These are phyloP conservation scores for Lanmaoa pseudosensibilis DNA, from an alignment of 768 basidiomycete genomes.

Conservation along the genomic window DNA sequence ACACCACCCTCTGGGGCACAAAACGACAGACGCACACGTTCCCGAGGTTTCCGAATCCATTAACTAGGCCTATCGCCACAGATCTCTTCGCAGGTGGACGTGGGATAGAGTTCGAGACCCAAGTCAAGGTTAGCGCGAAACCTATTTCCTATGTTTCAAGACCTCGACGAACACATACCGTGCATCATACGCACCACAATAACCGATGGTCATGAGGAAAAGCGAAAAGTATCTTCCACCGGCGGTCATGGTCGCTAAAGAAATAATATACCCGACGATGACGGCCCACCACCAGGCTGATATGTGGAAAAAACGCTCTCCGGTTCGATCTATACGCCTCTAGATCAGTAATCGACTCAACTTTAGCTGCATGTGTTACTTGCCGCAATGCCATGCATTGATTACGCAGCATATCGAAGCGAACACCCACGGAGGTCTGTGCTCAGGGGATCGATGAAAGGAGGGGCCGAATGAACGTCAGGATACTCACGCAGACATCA, in stretches of 20 bases:
- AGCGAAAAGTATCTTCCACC: slow-evolving; percentile 58
- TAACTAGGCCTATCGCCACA: slow-evolving; percentile 63
- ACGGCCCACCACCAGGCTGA: slow-evolving; percentile 56
- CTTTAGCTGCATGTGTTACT: not conserved
- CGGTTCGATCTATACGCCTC: slow-evolving; percentile 46
- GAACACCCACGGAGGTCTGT: slow-evolving; percentile 65
- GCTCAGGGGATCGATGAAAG: not conserved
- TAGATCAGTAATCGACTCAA: not conserved
- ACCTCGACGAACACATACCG: not conserved
- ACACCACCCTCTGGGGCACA: not conserved
- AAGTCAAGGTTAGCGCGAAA: slow-evolving; percentile 48
- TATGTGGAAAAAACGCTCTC: slow-evolving; percentile 67
- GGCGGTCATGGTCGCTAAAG: slow-evolving; percentile 48
- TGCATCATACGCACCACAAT: slow-evolving; percentile 35
- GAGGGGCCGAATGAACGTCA: not conserved
- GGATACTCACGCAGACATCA: slow-evolving; percentile 54
- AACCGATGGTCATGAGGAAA: slow-evolving; percentile 64
- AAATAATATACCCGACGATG: slow-evolving; percentile 60
- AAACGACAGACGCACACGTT: slow-evolving; percentile 45
- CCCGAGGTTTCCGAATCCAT: slow-evolving; percentile 59
- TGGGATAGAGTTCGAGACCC: slow-evolving; percentile 62
- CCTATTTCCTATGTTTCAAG: slow-evolving; percentile 27
- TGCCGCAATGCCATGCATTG: slow-evolving; percentile 58
- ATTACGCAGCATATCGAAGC: slow-evolving; percentile 48
- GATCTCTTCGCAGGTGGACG: slow-evolving; percentile 54